Conservation (phyloP, 2,329 filamentous ascomycete genomes). For the Cryphonectria nitschkei region DNA sequence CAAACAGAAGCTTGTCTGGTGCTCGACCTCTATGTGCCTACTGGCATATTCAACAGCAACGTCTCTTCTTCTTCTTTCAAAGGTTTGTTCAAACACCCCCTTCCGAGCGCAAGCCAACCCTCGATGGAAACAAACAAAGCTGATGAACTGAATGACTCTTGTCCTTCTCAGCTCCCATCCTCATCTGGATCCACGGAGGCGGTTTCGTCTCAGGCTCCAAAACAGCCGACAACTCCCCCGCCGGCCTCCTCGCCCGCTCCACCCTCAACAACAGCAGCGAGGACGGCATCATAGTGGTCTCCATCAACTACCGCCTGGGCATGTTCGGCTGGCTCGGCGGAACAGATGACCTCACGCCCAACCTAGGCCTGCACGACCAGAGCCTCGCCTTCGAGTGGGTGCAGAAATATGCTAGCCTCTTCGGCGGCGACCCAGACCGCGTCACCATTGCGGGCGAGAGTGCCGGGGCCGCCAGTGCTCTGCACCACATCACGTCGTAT, state of each 20-base stretch:
- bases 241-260: slow-evolving; percentile 24
- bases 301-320: slow-evolving; percentile 53
- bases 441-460: slow-evolving; percentile 50
- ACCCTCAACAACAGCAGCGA: slow-evolving; percentile 32
- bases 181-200: slow-evolving; percentile 52
- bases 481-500: slow-evolving; percentile 53
- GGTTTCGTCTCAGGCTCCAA: slow-evolving; percentile 49
- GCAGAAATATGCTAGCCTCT: slow-evolving; percentile 43
- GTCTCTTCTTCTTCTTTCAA: neutral
- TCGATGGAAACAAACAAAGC: slow-evolving; percentile 29
- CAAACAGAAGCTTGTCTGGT: slow-evolving; percentile 53
- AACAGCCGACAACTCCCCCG: slow-evolving; percentile 32
- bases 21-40: slow-evolving; percentile 53
- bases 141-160: no score
- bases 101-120: neutral
- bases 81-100: slow-evolving; percentile 1
- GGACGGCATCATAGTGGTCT: slow-evolving; percentile 49
- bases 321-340: slow-evolving; percentile 52
- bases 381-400: slow-evolving; percentile 48
- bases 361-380: slow-evolving; percentile 46
- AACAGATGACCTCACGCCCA: slow-evolving; percentile 42
- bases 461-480: slow-evolving; percentile 51
- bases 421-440: slow-evolving; percentile 47
- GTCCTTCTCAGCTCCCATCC: slow-evolving; percentile 42
- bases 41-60: slow-evolving; percentile 35